Conservation (phyloP, 2,329 filamentous ascomycete species). For the Ophiostoma ulmi region DNA sequence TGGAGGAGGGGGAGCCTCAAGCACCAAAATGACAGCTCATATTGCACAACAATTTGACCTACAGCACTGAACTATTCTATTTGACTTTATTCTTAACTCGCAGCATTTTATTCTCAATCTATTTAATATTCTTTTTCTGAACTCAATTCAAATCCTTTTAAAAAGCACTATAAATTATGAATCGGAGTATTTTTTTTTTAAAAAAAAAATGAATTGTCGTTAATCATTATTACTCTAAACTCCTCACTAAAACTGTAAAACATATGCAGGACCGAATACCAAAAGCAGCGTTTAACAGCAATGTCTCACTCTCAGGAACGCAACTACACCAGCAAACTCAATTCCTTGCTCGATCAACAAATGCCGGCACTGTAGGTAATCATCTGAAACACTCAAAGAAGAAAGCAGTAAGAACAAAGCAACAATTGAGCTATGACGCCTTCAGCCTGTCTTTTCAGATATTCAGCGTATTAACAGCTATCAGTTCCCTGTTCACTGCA, state of each 20-base stretch:
- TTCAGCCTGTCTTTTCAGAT: background rate
- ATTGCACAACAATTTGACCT: background rate
- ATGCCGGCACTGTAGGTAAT: background rate
- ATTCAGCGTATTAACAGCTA: no score
- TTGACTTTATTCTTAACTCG: no score
- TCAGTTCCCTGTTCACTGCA: background rate
- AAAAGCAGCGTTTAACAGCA: background rate
- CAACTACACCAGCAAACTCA: background rate
- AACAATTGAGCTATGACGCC: background rate
- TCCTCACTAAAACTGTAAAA: background rate
- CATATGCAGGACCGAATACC: background rate
- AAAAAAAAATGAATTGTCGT: no score
- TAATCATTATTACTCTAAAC: background rate
- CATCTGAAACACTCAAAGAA: background rate
- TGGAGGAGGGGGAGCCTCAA: background rate
- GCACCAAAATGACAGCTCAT: background rate
- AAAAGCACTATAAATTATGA: background rate
- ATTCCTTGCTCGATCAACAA: background rate
- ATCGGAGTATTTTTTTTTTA: background rate
- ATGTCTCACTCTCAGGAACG: slow-evolving; percentile 2
- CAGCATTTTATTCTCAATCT: no score
- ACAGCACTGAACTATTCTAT: no score
- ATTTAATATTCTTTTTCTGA: no score
- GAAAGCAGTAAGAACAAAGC: background rate
- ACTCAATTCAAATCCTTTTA: no score